Evolutionary conservation across 1,284 basidiomycete genomes (phyloP).

Genomic region (Microbotryum saponariae): DNA sequence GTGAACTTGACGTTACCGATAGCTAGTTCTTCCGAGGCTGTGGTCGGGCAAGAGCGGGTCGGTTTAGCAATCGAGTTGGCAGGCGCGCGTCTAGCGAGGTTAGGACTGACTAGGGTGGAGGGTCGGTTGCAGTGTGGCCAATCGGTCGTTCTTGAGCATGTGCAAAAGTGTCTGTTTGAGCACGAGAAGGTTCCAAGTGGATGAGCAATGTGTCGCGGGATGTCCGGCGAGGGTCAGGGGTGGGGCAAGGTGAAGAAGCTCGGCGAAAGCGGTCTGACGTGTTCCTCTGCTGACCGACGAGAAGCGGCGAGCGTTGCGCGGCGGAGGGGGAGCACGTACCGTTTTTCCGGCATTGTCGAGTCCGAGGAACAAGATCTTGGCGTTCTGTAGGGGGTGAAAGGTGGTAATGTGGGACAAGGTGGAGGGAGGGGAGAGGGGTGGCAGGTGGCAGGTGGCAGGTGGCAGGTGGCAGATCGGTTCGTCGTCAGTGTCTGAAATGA

Average conservation of each 20-base stretch:
- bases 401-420: background rate
- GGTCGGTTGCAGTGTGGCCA: slow-evolving; percentile 95
- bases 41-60: background rate
- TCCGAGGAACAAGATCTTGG: slow-evolving; percentile 98
- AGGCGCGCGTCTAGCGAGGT: background rate
- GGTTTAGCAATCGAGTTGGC: background rate
- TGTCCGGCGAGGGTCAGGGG: background rate
- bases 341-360: slow-evolving; percentile 91
- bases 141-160: slow-evolving; percentile 99
- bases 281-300: background rate
- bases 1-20: slow-evolving; percentile 99
- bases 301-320: background rate
- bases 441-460: too few relatives aligned
- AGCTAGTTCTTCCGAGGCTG: slow-evolving; percentile 96
- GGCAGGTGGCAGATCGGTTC: too few relatives aligned
- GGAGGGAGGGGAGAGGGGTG: background rate
- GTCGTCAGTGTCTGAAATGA: background rate
- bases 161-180: slow-evolving; percentile 77
- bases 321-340: slow-evolving; percentile 48
- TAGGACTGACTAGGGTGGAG: slow-evolving; percentile 84
- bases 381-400: slow-evolving; percentile 52
- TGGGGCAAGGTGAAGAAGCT: background rate
- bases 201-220: background rate
- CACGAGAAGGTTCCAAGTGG: background rate
- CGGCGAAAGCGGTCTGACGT: background rate